Conservation (phyloP, 2,329 filamentous ascomycete species). For the Cladosporium sphaerospermum region DNA sequence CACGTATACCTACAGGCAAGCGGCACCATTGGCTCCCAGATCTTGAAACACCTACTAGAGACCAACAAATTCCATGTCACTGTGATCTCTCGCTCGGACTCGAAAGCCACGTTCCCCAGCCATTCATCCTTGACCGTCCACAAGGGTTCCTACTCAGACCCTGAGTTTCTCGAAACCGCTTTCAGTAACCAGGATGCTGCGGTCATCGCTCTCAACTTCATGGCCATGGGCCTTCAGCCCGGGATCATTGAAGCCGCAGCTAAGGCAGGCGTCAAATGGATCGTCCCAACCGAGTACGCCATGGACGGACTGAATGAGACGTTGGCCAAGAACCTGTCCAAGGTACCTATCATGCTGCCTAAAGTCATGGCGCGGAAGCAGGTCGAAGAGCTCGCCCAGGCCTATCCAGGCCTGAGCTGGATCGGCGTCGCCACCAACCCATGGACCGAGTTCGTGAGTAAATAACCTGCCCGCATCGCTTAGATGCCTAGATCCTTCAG, state of each 20-base stretch:
- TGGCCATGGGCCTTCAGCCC: conserved; percentile 17
- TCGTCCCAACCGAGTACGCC: conserved; percentile 22
- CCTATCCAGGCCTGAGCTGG: conserved; percentile 35
- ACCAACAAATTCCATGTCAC: conserved; percentile 29
- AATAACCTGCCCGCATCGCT: background rate
- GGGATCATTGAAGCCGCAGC: conserved; percentile 23
- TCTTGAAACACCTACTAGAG: conserved; percentile 28
- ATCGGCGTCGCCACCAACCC: conserved; percentile 27
- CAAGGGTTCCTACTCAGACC: conserved; percentile 23
- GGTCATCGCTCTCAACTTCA: conserved; percentile 27
- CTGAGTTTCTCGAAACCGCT: conserved; percentile 16
- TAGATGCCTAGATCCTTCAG: no score
- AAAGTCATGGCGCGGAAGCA: conserved; percentile 16
- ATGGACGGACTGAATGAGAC: conserved; percentile 20
- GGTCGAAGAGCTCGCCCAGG: conserved; percentile 22
- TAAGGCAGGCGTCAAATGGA: conserved; percentile 25
- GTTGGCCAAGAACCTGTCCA: conserved; percentile 11
- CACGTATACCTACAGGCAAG: conserved; percentile 16
- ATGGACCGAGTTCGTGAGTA: conserved; percentile 23
- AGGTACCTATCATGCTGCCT: conserved; percentile 14
- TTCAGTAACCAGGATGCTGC: conserved; percentile 27
- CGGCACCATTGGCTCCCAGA: conserved; percentile 29
- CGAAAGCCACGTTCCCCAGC: conserved; percentile 32
- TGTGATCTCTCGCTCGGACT: conserved; percentile 32
- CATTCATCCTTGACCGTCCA: conserved; percentile 24